These are phyloP conservation scores for Candida khao-thaluensis DNA, from an alignment of 805 yeast species.

Conservation along the genomic window DNA sequence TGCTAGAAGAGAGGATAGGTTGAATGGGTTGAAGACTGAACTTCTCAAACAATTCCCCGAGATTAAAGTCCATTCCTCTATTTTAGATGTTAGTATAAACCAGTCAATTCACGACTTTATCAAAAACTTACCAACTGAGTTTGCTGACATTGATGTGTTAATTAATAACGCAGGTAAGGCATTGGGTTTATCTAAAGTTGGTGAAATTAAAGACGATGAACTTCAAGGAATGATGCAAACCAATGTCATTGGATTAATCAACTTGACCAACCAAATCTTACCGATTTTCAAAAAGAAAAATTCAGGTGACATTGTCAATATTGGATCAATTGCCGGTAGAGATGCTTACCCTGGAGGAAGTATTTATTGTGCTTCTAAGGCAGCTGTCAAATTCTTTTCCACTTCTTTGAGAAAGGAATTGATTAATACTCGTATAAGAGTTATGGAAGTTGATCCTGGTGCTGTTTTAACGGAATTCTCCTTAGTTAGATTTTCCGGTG, in stretches of 20 bases:
- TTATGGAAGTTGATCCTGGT: conserved; percentile 42
- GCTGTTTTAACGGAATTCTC: conserved; percentile 42
- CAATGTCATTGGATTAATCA: conserved; percentile 36
- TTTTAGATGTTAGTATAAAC: conserved; percentile 31
- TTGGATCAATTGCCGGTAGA: conserved; percentile 40
- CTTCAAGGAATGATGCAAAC: conserved; percentile 38
- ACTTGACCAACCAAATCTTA: conserved; percentile 37
- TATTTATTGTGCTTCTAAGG: conserved; percentile 39
- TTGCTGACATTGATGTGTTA: conserved; percentile 37
- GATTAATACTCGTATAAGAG: conserved; percentile 35
- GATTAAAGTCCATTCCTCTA: conserved; percentile 29
- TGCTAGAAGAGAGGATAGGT: conserved; percentile 36
- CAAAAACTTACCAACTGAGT: conserved; percentile 29
- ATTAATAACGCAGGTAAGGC: conserved; percentile 43
- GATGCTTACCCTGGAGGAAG: conserved; percentile 40
- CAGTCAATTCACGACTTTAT: conserved; percentile 30
- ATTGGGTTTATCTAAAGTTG: conserved; percentile 32
- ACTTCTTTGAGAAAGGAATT: conserved; percentile 36
- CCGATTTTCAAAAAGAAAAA: conserved; percentile 36
- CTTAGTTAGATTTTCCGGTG: conserved; percentile 35
- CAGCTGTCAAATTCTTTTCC: conserved; percentile 36
- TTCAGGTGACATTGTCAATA: conserved; percentile 36
- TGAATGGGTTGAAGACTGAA: conserved; percentile 24
- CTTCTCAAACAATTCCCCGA: conserved; percentile 24
- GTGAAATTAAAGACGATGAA: conserved; percentile 29